Base-by-base conservation (phyloP, 1,284 basidiomycete species). In the Trametes pubescens region DNA sequence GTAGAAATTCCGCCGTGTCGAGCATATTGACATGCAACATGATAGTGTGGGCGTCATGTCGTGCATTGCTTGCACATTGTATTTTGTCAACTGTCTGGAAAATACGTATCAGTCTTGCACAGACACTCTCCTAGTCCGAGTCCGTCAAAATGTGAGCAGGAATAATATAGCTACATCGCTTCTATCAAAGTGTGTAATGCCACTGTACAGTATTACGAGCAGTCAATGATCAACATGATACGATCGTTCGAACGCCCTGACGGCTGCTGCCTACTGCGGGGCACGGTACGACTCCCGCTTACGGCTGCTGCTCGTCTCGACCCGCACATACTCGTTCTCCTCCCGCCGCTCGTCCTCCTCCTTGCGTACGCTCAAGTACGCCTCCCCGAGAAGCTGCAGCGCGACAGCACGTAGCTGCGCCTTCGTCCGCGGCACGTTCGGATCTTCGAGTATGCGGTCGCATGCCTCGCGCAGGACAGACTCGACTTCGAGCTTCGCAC, bases 401-500 rank as follows among this genome's bases (percentile, higher is more conserved):
- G 93, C 95, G 6, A 93, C 83, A 0, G 94, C 95, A 14, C 95
- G 85, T 62, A 96, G 79, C 51, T 87, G 82, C 1, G 89, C 82
- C 75, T 94, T 94, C 58, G 84, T 80, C 5, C 85, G 81, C 0
- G 84, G 60, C 48, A 91, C 74, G 4, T 72, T 70, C 0, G 84
- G 76, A 64, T 90, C 88, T 54, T 83, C 82, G 5, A 99, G 83
- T 18, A 99, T 86, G 22, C 89, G 86, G 72, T 99, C 97, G 75
- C 95, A 96, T 0, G 94, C 94, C 76, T 99, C 97, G 40, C 97
- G 87, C 11, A 99, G 83, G 35, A 99, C 90, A 18, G 92, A 93
- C 76, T 99, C 96, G 55, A 99, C 89, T 77, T 99, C 97, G 21
- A 99, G 87, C 75, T 98, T 98, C 29, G 96, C 92, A 4, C 96